phyloP scores from a whole-genome alignment of 2,329 filamentous ascomycete species.

The Penicillium sp. region DNA sequence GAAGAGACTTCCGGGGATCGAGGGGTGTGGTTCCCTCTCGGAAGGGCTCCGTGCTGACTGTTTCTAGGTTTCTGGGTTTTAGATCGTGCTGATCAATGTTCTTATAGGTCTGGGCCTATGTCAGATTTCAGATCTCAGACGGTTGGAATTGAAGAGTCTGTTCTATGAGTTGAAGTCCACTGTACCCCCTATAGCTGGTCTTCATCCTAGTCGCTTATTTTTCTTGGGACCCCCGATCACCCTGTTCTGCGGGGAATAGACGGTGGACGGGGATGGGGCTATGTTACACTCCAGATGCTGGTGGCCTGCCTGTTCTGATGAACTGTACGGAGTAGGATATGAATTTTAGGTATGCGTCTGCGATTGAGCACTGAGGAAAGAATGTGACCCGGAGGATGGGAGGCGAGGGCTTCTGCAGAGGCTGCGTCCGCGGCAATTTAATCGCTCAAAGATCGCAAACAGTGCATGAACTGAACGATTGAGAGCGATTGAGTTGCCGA shows the following conservation, averaged over 20 bases:
- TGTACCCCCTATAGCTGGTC: neutral
- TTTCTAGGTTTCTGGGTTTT: neutral
- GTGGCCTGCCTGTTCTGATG: neutral
- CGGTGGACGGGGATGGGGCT: neutral
- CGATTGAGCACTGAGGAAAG: slow-evolving; percentile 6
- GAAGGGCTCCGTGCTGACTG: neutral
- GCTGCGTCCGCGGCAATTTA: slow-evolving; percentile 2
- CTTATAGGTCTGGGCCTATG: neutral
- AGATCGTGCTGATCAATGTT: neutral
- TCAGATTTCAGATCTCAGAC: neutral
- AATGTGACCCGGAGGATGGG: slow-evolving; percentile 19
- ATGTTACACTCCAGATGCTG: neutral
- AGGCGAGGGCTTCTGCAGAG: slow-evolving; percentile 20
- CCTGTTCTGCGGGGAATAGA: neutral
- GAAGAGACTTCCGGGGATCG: neutral
- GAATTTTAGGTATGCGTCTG: slow-evolving; percentile 4
- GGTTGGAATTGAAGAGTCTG: neutral
- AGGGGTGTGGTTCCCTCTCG: neutral
- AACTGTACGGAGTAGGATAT: neutral
- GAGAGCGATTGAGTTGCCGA: slow-evolving; percentile 12
- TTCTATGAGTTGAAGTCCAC: no score
- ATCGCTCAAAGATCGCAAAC: neutral
- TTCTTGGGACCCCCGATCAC: neutral
- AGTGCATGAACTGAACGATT: slow-evolving; percentile 11
- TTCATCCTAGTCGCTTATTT: neutral